Evolutionary conservation across 2,329 filamentous ascomycete genomes (phyloP), one percentile per base, ranked within the genome.

Genomic region (Dendrostoma leiphaemia): DNA sequence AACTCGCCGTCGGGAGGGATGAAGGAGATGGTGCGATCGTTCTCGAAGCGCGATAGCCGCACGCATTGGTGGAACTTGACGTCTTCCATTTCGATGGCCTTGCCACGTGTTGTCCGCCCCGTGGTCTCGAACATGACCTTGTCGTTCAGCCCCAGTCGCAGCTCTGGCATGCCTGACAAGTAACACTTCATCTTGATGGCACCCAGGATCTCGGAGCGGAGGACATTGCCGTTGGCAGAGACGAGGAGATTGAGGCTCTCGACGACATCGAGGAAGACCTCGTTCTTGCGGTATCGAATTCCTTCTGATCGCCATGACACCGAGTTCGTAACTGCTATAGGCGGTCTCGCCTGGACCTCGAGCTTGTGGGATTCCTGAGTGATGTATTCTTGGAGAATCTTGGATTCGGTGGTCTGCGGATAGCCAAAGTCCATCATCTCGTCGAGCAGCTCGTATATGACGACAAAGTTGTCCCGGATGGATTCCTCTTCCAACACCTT

Each of bases 391-490:
- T 99, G 94, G 58, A 99, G 78, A 70, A 99, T 99, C 82, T 99
- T 99, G 71, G 85, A 90, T 73, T 99, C 94, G 62, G 94, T 99
- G 9, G 94, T 99, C 73, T 99, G 94, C 6, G 94, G 94, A 71
- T 99, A 97, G 60, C 94, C 94, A 79, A 99, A 99, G 74, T 99
- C 94, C 94, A 99, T 99, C 94, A 99, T 99, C 78, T 99, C 94
- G 69, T 99, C 94, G 60, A 99, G 83, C 58, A 99, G 76, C 74
- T 99, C 94, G 79, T 99, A 99, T 68, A 99, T 99, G 69, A 99
- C 86, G 71, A 99, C 94, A 69, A 99, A 99, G 78, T 99, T 99
- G 79, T 99, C 94, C 64, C 94, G 86, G 71, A 99, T 99, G 65
- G 91, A 96, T 74, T 99, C 94, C 73, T 99, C 94, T 73, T 99